Evolutionary conservation across 2,329 filamentous ascomycete genomes (phyloP), one percentile per base, ranked within the genome.

Genomic region (Mariannaea sp.): DNA sequence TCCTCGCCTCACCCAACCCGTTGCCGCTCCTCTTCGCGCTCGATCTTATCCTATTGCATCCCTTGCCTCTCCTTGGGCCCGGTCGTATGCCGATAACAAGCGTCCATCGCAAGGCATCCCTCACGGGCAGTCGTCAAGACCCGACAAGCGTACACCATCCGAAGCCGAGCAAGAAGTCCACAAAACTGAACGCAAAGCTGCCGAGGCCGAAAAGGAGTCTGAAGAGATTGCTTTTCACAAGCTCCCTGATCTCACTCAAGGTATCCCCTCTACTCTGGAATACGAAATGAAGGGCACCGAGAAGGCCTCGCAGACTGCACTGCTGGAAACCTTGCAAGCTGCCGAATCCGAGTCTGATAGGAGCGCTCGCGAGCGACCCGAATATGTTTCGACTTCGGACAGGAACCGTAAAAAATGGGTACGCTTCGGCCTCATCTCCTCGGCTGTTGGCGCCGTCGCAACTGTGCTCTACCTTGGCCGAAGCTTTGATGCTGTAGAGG

Each of bases 381-480:
- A 90, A 58, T 97, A 97, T 73, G 83, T 96, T 64, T 97, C 94
- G 13, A 97, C 93, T 3, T 84, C 88, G 33, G 94, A 99, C 70
- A 86, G 88, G 68, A 87, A 89, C 68, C 86, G 92, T 50, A 86
- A 88, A 61, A 83, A 82, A 65, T 79, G 92, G 66, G 88, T 89
- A 49, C 91, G 90, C 67, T 86, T 88, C 70, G 81, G 90, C 67
- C 91, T 94, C 63, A 77, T 80, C 10, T 68, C 79, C 7, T 78
- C 89, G 39, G 73, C 87, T 6, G 70, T 82, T 16, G 77, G 81
- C 41, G 75, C 79, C 45, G 67, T 86, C 6, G 73, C 80, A 10
- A 84, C 84, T 16, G 77, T 86, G 5, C 77, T 87, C 36, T 97
- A 92, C 72, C 79, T 96, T 55, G 92, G 93, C 45, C 86, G 94